Conservation (phyloP, 192 early-diverging fungal species). For the Neocallimastix lanati region DNA sequence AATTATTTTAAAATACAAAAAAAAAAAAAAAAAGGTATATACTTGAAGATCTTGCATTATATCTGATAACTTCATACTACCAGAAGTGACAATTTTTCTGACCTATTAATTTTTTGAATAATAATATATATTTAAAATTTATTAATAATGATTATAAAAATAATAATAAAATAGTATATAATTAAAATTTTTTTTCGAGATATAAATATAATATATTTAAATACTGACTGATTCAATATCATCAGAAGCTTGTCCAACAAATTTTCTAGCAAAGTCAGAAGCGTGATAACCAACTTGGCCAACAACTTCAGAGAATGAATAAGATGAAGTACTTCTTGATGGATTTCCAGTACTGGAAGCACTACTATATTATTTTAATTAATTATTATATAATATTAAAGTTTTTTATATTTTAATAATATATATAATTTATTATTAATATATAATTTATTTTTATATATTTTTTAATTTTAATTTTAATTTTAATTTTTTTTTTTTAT, state of each 20-base stretch:
- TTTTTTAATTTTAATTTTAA: too few species aligned
- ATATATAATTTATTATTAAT: slow-evolving; percentile 5
- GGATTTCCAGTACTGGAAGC: neutral
- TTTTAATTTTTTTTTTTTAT: too few species aligned
- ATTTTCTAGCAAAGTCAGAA: slow-evolving; percentile 26
- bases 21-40: neutral
- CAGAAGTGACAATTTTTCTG: neutral
- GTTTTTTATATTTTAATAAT: slow-evolving; percentile 6
- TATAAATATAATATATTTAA: too few species aligned
- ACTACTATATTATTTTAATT: slow-evolving; percentile 4
- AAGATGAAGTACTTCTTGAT: neutral
- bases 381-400: too few species aligned
- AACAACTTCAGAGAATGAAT: slow-evolving; percentile 3
- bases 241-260: slow-evolving; percentile 30
- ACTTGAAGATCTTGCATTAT: neutral
- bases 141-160: neutral
- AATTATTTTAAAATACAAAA: too few species aligned
- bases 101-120: neutral
- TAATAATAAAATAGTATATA: too few species aligned
- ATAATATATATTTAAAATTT: too few species aligned
- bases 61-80: neutral
- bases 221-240: slow-evolving; percentile 11
- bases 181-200: too few species aligned
- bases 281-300: slow-evolving; percentile 5
- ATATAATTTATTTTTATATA: too few species aligned